These are phyloP conservation scores for Gonapodya sp. DNA, from an alignment of 192 early-diverging fungal genomes.

Conservation along the genomic window DNA sequence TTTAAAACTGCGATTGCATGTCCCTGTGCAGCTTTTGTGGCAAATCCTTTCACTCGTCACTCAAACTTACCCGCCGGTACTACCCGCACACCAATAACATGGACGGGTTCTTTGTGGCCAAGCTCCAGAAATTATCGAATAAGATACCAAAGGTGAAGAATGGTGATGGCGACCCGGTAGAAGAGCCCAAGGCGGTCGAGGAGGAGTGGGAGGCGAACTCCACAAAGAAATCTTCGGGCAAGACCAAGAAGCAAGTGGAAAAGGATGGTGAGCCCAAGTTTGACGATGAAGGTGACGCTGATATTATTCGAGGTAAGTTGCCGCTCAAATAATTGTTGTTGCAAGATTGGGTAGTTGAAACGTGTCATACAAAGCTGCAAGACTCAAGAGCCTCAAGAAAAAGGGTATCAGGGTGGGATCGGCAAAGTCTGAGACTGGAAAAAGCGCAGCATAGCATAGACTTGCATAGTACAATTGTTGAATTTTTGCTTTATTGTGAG, in stretches of 20 bases:
- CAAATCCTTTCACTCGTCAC: conserved; percentile 71
- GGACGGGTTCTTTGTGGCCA: conserved; percentile 99
- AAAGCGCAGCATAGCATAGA: not conserved
- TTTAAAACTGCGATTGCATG: not conserved
- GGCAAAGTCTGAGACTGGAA: conserved; percentile 5
- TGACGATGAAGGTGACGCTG: conserved; percentile 52
- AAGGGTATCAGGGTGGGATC: conserved; percentile 31
- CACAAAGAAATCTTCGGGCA: conserved; percentile 21
- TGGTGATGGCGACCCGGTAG: not conserved
- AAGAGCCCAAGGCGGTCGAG: not conserved
- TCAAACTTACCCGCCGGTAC: conserved; percentile 76
- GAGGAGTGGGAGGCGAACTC: not conserved
- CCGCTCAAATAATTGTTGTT: conserved; percentile 13
- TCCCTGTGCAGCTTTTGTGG: conserved; percentile 62
- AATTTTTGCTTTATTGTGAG: too few relatives aligned
- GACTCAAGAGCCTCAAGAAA: conserved; percentile 27
- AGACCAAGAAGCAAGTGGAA: conserved; percentile 16
- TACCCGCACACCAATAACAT: conserved; percentile 98
- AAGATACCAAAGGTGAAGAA: conserved; percentile 38
- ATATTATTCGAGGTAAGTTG: conserved; percentile 40
- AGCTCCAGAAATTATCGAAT: conserved; percentile 91
- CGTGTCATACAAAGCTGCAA: conserved; percentile 15
- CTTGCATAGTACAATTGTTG: too few relatives aligned
- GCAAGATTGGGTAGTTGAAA: conserved; percentile 11
- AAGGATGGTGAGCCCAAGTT: conserved; percentile 31